A percentile compares a stretch with the other conserved stretches of the same genome.
Evolutionary conservation across 305 asterid genomes (phyloP).

Genomic region (Withania somnifera): DNA sequence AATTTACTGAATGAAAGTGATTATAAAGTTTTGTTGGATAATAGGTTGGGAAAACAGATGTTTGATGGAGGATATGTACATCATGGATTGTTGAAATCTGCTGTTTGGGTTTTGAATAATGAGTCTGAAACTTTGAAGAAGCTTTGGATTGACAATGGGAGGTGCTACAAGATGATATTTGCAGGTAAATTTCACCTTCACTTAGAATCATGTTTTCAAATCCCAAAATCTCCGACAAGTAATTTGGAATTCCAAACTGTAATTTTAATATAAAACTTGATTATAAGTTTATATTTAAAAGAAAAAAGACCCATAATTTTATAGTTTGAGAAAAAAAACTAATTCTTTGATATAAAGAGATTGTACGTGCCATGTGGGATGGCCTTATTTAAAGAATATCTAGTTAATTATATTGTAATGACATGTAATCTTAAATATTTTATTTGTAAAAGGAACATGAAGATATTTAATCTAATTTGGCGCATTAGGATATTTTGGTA

Average conservation of each 20-base stretch:
- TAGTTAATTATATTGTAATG: neutral
- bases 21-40: slow-evolving; percentile 57
- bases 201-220: too few species aligned
- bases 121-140: slow-evolving; percentile 55
- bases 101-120: slow-evolving; percentile 57
- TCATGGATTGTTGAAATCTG: slow-evolving; percentile 75
- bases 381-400: too few species aligned
- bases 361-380: neutral
- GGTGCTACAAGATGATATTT: slow-evolving; percentile 59
- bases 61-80: slow-evolving; percentile 93
- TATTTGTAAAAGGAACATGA: neutral
- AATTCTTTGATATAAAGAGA: neutral
- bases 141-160: slow-evolving; percentile 72
- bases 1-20: slow-evolving; percentile 59
- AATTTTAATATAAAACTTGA: neutral
- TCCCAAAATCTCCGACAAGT: too few species aligned
- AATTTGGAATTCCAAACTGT: too few species aligned
- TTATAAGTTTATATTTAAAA: too few species aligned
- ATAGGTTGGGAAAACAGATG: slow-evolving; percentile 73
- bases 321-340: neutral
- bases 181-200: slow-evolving; percentile 8
- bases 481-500: neutral
- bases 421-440: neutral
- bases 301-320: neutral
- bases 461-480: neutral